These are phyloP conservation scores for Saccharomyces hybrid DNA, from an alignment of 1,139 yeast species.

Conservation along the genomic window DNA sequence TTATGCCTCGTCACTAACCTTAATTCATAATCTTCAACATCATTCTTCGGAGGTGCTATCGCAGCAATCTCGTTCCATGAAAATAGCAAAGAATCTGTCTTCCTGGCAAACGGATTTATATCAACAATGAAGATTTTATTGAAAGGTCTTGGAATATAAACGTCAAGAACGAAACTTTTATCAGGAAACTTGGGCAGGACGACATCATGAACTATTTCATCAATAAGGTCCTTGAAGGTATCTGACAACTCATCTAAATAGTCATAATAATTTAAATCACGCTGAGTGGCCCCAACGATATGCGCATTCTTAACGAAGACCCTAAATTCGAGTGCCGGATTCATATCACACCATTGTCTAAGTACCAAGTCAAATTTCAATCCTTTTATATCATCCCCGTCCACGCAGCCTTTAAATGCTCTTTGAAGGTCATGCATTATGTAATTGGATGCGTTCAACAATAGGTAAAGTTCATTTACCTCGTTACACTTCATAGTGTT, in stretches of 20 bases:
- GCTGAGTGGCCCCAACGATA: constrained; percentile 70
- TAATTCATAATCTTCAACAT: constrained; percentile 41
- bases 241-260: constrained; percentile 48
- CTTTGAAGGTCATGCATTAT: constrained; percentile 74
- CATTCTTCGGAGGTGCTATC: constrained; percentile 9
- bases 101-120: constrained; percentile 75
- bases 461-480: constrained; percentile 66
- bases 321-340: constrained; percentile 87
- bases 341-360: constrained; percentile 68
- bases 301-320: constrained; percentile 61
- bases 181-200: constrained; percentile 48
- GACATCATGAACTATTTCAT: constrained; percentile 47
- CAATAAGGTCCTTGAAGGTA: constrained; percentile 43
- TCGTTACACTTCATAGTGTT: constrained; percentile 64
- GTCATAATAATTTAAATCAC: constrained; percentile 78
- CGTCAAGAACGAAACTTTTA: constrained; percentile 59
- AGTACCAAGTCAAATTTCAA: constrained; percentile 56
- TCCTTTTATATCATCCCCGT: constrained; percentile 17
- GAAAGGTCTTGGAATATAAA: constrained; percentile 73
- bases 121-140: constrained; percentile 63
- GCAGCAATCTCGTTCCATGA: constrained; percentile 71
- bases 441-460: constrained; percentile 82
- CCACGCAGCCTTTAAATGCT: constrained; percentile 46
- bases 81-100: constrained; percentile 67
- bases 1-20: constrained; percentile 63